Evolutionary conservation across 139 green algal species (phyloP).

Genomic region (Volvox africanus): DNA sequence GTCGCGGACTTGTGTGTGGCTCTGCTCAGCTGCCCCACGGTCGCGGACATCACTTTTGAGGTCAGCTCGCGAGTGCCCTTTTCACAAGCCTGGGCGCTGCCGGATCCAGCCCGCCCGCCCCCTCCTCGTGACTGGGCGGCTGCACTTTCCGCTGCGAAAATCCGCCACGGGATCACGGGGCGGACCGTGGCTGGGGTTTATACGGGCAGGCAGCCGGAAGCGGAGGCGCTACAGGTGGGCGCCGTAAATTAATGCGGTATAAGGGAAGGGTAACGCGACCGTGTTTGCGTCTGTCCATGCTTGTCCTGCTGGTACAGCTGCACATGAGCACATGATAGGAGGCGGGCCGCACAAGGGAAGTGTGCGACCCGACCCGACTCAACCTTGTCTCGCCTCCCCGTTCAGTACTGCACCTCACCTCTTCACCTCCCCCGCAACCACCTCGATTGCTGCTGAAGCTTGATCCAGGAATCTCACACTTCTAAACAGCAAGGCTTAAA

Average conservation of each 20-base stretch:
- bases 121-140: constrained; percentile 64
- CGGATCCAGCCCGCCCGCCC: constrained; percentile 2
- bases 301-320: not conserved
- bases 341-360: not conserved
- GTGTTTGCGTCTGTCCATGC: not conserved
- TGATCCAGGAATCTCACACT: no score
- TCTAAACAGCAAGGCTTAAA: no score
- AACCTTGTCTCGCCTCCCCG: no score
- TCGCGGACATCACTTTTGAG: constrained; percentile 87
- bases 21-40: constrained; percentile 69
- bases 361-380: not conserved
- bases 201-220: constrained; percentile 70
- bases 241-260: not conserved
- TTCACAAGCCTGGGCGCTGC: constrained; percentile 69
- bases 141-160: constrained; percentile 49
- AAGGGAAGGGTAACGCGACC: not conserved
- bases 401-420: no score
- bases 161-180: constrained; percentile 76
- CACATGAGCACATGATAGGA: not conserved
- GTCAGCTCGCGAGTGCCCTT: constrained; percentile 86
- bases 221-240: constrained; percentile 32
- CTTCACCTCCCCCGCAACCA: no score
- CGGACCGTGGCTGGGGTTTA: constrained; percentile 83
- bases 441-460: no score
- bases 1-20: constrained; percentile 87